Conservation (phyloP, 768 basidiomycete species). For the Leccinellum albellum region DNA sequence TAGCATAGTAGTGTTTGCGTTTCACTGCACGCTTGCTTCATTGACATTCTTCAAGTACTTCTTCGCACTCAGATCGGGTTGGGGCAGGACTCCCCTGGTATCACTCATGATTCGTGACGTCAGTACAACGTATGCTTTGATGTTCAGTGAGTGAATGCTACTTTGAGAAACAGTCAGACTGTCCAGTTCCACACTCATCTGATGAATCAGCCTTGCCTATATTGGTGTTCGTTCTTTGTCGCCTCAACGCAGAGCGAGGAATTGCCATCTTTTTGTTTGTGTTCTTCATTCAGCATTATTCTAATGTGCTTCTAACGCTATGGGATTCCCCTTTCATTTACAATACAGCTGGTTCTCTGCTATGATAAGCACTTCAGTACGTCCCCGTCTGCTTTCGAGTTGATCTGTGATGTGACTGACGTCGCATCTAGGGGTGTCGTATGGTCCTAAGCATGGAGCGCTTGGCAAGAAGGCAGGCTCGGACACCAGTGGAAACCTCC, state of each 20-base stretch:
- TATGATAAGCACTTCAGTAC: constrained; percentile 11
- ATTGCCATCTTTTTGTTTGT: constrained; percentile 11
- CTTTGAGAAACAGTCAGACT: background rate
- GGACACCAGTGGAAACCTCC: background rate
- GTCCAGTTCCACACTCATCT: background rate
- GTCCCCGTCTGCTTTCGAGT: background rate
- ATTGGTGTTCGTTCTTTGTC: background rate
- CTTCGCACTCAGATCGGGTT: constrained; percentile 10
- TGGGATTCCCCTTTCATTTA: background rate
- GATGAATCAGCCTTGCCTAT: background rate
- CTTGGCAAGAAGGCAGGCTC: constrained; percentile 9
- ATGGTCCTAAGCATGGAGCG: constrained; percentile 22
- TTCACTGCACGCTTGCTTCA: constrained; percentile 12
- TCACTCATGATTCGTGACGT: constrained; percentile 18
- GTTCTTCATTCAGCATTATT: background rate
- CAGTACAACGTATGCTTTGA: constrained; percentile 4
- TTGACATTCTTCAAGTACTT: constrained; percentile 21
- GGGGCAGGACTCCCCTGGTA: constrained; percentile 17
- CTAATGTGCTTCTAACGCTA: constrained; percentile 1
- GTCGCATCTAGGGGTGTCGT: constrained; percentile 20
- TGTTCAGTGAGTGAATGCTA: constrained; percentile 6
- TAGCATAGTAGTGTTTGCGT: constrained; percentile 13
- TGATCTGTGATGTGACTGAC: background rate
- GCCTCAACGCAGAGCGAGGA: background rate
- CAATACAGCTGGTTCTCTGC: constrained; percentile 12